Percentiles rank a stretch among this genome's conserved stretches.
Conservation (phyloP, 164 flowering plant genomes). For the Magnolia officinalis region DNA sequence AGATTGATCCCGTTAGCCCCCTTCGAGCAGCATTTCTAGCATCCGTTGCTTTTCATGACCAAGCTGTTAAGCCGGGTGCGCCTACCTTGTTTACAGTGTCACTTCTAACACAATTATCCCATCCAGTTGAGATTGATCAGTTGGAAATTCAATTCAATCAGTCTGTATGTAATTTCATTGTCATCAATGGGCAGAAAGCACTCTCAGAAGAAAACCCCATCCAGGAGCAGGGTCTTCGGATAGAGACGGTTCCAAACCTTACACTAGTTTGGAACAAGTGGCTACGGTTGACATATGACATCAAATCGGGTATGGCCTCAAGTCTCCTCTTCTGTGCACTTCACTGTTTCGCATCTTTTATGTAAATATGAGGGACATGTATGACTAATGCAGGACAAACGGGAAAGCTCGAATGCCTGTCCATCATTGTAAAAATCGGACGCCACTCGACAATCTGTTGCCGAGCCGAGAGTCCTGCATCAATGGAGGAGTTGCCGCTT, state of each 20-base stretch:
- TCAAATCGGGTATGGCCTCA: conserved; percentile 58
- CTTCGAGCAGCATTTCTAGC: conserved; percentile 80
- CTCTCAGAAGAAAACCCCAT: conserved; percentile 11
- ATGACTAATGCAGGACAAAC: conserved; percentile 62
- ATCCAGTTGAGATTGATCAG: conserved; percentile 64
- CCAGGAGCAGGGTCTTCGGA: conserved; percentile 33
- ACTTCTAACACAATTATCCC: conserved; percentile 78
- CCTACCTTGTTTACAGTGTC: conserved; percentile 67
- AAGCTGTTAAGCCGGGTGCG: conserved; percentile 69
- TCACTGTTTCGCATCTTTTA: not conserved
- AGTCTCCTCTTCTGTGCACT: conserved; percentile 3
- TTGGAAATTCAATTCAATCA: conserved; percentile 93
- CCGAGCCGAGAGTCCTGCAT: conserved; percentile 96
- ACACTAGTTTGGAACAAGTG: conserved; percentile 64
- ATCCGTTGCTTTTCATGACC: conserved; percentile 92
- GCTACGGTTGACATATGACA: conserved; percentile 75
- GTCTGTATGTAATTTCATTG: conserved; percentile 65
- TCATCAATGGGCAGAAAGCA: conserved; percentile 44
- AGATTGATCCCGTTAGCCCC: conserved; percentile 93
- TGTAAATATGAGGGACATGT: not conserved
- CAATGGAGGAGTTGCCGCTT: conserved; percentile 84
- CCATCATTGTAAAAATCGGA: conserved; percentile 68
- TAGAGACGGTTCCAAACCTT: conserved; percentile 53
- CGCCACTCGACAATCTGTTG: conserved; percentile 71
- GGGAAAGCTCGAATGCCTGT: conserved; percentile 94